A percentile compares a stretch with the other conserved stretches of the same genome.
Conservation (phyloP, 2,329 filamentous ascomycete genomes). For the Metarhizium robertsii region DNA sequence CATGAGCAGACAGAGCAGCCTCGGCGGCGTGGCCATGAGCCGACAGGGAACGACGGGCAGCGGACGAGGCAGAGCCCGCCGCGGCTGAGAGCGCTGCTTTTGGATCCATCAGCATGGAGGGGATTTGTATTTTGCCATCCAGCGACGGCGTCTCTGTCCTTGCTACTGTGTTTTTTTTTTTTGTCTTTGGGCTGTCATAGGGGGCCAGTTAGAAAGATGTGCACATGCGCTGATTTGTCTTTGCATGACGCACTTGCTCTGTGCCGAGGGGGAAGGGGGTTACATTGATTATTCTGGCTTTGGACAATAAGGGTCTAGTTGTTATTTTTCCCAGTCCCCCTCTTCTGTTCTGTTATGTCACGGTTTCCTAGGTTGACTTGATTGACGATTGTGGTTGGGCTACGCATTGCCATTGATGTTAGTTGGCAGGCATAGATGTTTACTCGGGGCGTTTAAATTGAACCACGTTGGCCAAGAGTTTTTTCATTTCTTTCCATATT, state of each 20-base stretch:
- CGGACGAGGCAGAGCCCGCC: constrained; percentile 36
- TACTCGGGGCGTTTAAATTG: background rate
- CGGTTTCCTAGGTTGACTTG: background rate
- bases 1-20: constrained; percentile 48
- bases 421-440: background rate
- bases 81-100: constrained; percentile 6
- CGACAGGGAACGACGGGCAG: constrained; percentile 42
- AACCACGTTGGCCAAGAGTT: background rate
- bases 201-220: background rate
- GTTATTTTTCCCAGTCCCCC: no score
- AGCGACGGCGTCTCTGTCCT: background rate
- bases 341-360: background rate
- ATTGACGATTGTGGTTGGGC: background rate
- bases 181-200: background rate
- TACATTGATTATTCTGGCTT: background rate
- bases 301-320: background rate
- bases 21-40: constrained; percentile 48
- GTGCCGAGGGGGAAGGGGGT: background rate
- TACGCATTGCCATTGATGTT: background rate
- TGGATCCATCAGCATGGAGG: background rate
- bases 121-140: background rate
- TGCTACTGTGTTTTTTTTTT: background rate
- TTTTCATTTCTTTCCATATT: background rate
- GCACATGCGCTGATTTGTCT: background rate
- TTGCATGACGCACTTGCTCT: background rate